Evolutionary conservation across 2,329 filamentous ascomycete species (phyloP), one percentile per base, ranked within the genome.

Genomic region (Eutypella sp.): DNA sequence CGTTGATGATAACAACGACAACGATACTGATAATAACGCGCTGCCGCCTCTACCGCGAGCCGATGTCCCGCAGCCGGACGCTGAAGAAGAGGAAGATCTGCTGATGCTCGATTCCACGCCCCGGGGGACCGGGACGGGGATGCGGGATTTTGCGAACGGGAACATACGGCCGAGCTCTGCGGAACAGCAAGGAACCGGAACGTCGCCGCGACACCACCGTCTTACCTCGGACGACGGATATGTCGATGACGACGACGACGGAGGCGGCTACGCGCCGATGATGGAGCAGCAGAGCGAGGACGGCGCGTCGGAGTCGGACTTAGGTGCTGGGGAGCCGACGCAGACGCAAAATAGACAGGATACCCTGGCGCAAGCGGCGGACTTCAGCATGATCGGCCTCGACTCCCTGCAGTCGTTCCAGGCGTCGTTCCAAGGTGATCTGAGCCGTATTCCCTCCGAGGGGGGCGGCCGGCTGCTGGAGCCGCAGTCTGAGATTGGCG

Each of bases 311-410:
- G 50, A 57, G 16, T 47, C 50, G 2, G 55, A 46, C 37, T 47
- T 50, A 25, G 36, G 23, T 5, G 53, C 53, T 15, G 51, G 38
- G 23, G 42, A 50, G n/a, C n/a, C n/a, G n/a, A n/a, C n/a, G n/a
- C n/a, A n/a, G 19, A 56, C 50, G 20, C 48, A 55, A 29, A 52
- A 52, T 33, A 48, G 57, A 34, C 59, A 57, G 49, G 56, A 76
- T 41, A 75, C 68, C 0, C 67, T 75, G 40, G 67, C 68, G 4
- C 68, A 75, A 40, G 65, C 65, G 2, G 65, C 63, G 15, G 77
- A 81, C 33, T 80, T 81, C 50, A 81, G 76, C 57, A 80, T 80
- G 75, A 81, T 81, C 46, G 75, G 76, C 25, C 70, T 79, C 48
- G 70, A 77, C 39, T 77, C 75, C 2, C 64, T 81, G 16, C 74